Base-by-base conservation (phyloP, 2,329 filamentous ascomycete genomes). In the Botryotinia calthae region DNA sequence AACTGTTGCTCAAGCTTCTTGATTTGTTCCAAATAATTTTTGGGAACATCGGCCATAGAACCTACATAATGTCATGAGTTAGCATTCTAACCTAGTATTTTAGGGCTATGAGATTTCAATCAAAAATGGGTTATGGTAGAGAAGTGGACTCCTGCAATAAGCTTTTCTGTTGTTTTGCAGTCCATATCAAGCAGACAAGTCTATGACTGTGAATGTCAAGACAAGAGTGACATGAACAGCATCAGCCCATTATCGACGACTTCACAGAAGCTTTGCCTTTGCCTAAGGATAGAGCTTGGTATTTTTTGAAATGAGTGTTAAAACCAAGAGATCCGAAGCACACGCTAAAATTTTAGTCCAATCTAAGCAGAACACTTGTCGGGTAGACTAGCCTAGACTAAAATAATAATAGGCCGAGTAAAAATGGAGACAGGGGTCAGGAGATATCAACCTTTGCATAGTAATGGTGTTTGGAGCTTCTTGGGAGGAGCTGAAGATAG, bases 1-100 rank as follows among this genome's bases (percentile, higher is more conserved):
- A 99, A 97, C 71, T 91, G 83, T 73, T 94, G 88, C 85, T 98
- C 96, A 37, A 98, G 87, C 75, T 88, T 87, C 82, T 93, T 90
- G 81, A 98, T 95, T 84, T 98, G 92, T 71, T 87, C 82, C 76
- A 93, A 85, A 76, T 98, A 88, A 83, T 94, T 90, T 84, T 94
- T 92, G 76, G 95, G 95, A 83, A 97, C 88, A 85, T 98, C 94
- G 82, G 91, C 90, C 89, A 96, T 93, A 76, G 95, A 97, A 81
- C 94, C 94, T 97, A 77, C 70, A 58, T 28, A 37, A 31, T 22
- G 44, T 22, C 69, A 65, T 66, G 25, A 44, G 70, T 80, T 67
- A 80, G 77, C 65, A 74, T 42, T 46, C 51, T 5, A 66, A 51
- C 12, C n/a, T 4, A 20, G 12, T 37, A 14, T 37, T 20, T 51